Evolutionary conservation across 2,329 filamentous ascomycete genomes (phyloP).

Genomic region (Blastomyces parvus): DNA sequence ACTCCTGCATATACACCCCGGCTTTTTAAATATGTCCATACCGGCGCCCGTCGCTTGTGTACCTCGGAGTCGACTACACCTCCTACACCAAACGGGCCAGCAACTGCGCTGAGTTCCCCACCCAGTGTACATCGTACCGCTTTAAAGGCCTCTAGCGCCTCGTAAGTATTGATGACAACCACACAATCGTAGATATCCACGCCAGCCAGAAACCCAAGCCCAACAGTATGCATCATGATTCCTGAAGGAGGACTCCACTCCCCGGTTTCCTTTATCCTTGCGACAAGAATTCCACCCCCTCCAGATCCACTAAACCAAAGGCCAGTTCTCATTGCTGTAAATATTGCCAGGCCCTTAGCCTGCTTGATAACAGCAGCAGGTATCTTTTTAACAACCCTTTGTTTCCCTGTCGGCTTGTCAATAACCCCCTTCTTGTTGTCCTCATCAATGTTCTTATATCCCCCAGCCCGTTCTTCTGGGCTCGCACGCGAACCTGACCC

Average conservation of each 20-base stretch:
- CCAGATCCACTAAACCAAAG: conserved; percentile 87
- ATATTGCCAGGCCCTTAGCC: conserved; percentile 83
- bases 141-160: conserved; percentile 76
- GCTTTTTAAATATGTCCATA: conserved; percentile 83
- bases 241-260: conserved; percentile 87
- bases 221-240: conserved; percentile 81
- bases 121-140: conserved; percentile 70
- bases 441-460: background rate
- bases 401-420: conserved; percentile 50
- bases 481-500: conserved; percentile 13
- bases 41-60: conserved; percentile 58
- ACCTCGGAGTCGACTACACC: conserved; percentile 61
- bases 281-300: conserved; percentile 78
- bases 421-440: conserved; percentile 35
- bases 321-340: conserved; percentile 90
- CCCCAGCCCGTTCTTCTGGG: conserved; percentile 10
- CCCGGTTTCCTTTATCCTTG: conserved; percentile 66
- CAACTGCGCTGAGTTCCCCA: conserved; percentile 65
- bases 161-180: conserved; percentile 78
- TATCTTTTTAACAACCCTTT: conserved; percentile 68
- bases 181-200: conserved; percentile 96
- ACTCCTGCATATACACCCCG: conserved; percentile 81
- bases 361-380: conserved; percentile 76
- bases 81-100: conserved; percentile 68
- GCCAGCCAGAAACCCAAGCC: conserved; percentile 78